Conservation (phyloP, 2,329 filamentous ascomycete genomes). For the Fusarium irregulare region DNA sequence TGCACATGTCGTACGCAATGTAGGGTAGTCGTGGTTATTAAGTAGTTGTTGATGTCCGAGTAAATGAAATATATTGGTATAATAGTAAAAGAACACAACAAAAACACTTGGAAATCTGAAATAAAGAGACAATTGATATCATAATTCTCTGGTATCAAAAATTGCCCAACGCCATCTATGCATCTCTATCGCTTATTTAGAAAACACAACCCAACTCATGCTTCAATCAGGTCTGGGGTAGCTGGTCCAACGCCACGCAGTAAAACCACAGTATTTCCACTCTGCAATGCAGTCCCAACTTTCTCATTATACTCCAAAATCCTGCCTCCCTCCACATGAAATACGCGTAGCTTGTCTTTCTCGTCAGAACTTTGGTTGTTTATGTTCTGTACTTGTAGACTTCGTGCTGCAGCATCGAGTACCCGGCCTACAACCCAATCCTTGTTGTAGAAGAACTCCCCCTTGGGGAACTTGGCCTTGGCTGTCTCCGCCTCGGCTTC, state of each 20-base stretch:
- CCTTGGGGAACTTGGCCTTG: constrained; percentile 83
- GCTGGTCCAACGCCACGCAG: constrained; percentile 86
- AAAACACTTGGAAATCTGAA: background rate
- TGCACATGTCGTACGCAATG: background rate
- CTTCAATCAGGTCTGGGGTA: constrained; percentile 73
- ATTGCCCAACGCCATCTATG: constrained; percentile 39
- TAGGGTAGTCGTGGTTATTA: background rate
- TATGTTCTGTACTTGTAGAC: constrained; percentile 82
- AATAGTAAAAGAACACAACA: background rate
- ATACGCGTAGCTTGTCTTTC: constrained; percentile 84
- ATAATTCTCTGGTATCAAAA: constrained; percentile 6
- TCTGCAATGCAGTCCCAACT: constrained; percentile 77
- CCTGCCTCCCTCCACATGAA: constrained; percentile 90
- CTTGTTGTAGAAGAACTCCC: constrained; percentile 81
- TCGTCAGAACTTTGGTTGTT: constrained; percentile 83
- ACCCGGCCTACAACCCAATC: constrained; percentile 93
- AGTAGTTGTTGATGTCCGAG: background rate
- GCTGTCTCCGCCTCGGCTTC: constrained; percentile 91
- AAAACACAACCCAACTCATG: constrained; percentile 21
- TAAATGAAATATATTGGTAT: background rate
- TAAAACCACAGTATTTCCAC: constrained; percentile 90
- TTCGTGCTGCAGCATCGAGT: constrained; percentile 80
- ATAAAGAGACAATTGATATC: background rate
- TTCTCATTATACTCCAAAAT: constrained; percentile 90
- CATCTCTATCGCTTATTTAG: constrained; percentile 16